Evolutionary conservation across 257 asterid genomes (phyloP), one percentile per base, ranked within the genome.

Genomic region (Solanum ossicruentum): DNA sequence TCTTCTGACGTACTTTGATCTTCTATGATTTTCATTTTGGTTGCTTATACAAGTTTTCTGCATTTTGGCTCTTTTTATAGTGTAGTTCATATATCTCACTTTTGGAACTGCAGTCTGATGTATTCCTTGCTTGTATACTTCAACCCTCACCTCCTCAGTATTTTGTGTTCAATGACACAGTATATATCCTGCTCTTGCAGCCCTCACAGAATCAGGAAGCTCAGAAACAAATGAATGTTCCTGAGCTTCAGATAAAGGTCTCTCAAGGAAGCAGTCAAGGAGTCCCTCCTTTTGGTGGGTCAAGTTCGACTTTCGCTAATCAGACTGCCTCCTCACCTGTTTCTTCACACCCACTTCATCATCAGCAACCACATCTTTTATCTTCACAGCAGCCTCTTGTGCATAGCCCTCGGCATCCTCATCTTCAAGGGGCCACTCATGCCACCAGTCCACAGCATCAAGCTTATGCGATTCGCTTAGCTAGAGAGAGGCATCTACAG

Each of bases 401-500:
- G 79, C 88, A 80, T 81, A 81, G 84, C 60, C 79, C 90, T 10
- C 89, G 80, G 81, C 88, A 86, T 77, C 88, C 91, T 73, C 91
- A 90, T 84, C 88, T 93, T 88, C 97, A 90, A 89, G 98, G 94
- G 84, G 79, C 89, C 65, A 94, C 89, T 90, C 98, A 94, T 78
- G 87, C 91, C 58, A 80, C 93, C 72, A 93, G 69, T 85, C 86
- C 93, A 8, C 98, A 94, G 88, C 95, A 93, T 72, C 99, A 93
- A 87, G 94, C 96, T 11, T 93, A 89, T 86, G 95, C 97, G 7
- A 86, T 90, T 83, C 95, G 92, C 83, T 36, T 96, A 79, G 98
- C 95, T 51, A 97, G 93, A 89, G 98, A 94, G 87, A 90, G 97
- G 90, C 98, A 93, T 85, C 85, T 90, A 49, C 93, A 91, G 61